Evolutionary conservation across 495 filamentous ascomycete species (phyloP).

Genomic region (Pyronema domesticum): DNA sequence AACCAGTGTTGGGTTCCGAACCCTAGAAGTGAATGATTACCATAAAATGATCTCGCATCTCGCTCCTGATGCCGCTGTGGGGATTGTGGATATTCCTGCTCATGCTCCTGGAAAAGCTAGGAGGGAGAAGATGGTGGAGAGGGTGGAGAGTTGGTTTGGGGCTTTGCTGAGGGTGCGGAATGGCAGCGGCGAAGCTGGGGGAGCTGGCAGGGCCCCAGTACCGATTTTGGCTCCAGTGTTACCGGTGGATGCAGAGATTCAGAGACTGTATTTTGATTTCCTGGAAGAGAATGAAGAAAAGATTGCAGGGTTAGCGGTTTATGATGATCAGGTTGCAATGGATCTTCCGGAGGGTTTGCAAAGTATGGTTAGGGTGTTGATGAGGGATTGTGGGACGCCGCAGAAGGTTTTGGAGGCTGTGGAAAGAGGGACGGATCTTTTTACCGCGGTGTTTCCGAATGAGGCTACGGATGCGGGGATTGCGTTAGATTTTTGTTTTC

Average conservation of each 20-base stretch:
- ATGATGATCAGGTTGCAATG: slow-evolving; percentile 51
- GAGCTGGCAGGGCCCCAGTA: slow-evolving; percentile 20
- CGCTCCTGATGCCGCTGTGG: slow-evolving; percentile 63
- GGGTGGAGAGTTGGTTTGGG: slow-evolving; percentile 57
- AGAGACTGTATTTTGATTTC: slow-evolving; percentile 56
- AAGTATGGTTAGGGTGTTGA: slow-evolving; percentile 51
- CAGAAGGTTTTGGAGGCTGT: slow-evolving; percentile 59
- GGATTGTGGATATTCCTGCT: slow-evolving; percentile 56
- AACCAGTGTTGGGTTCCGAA: slow-evolving; percentile 66
- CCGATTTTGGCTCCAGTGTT: slow-evolving; percentile 65
- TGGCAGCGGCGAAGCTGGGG: slow-evolving; percentile 19
- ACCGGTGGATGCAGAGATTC: slow-evolving; percentile 53
- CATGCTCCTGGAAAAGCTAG: slow-evolving; percentile 47
- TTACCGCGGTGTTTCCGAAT: slow-evolving; percentile 57
- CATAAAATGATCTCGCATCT: slow-evolving; percentile 40
- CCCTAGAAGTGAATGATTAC: slow-evolving; percentile 50
- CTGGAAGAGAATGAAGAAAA: slow-evolving; percentile 37
- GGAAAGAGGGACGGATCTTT: slow-evolving; percentile 57
- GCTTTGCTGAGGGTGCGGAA: slow-evolving; percentile 34
- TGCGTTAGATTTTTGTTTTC: slow-evolving; percentile 62
- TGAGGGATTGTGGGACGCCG: slow-evolving; percentile 48
- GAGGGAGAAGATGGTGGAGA: slow-evolving; percentile 63
- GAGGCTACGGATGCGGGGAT: slow-evolving; percentile 68
- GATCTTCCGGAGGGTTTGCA: slow-evolving; percentile 41
- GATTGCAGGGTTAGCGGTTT: slow-evolving; percentile 66